Evolutionary conservation across 495 filamentous ascomycete genomes (phyloP), one percentile per base, ranked within the genome.

Genomic region (Amphirosellinia nigrospora): DNA sequence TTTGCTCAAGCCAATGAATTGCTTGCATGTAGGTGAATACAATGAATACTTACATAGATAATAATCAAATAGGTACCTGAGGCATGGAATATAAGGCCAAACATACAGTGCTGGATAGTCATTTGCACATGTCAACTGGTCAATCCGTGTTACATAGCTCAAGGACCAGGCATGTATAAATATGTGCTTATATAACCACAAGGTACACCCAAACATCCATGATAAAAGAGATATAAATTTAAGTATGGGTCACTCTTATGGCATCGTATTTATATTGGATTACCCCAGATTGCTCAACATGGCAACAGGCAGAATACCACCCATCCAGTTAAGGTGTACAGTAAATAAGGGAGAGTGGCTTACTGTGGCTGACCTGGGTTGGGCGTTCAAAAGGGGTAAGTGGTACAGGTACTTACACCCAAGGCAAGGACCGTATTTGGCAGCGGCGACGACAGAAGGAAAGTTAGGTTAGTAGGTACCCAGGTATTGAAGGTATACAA

Each of bases 341-440:
- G 46, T 50, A 52, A 23, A 16, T 34, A 56, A 32, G 26, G 53
- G 19, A 34, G 26, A 56, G 28, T 0, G 3, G 56, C 56, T 60
- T 60, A 60, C 32, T 36, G 56, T 60, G 11, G 52, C 52, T 56
- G 56, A 59, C 55, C 34, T 36, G 23, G 28, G 9, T 11, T 19
- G 7, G 21, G 34, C 32, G 26, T 39, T 36, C 32, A 60, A 39
- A 60, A 36, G 21, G 56, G 34, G 32, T 60, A 60, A 56, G 52
- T 34, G 7, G 56, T 36, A 58, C 30, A n/a, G n/a, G n/a, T n/a
- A n/a, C n/a, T n/a, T n/a, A n/a, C n/a, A n/a, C n/a, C n/a, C n/a
- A n/a, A n/a, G n/a, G n/a, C n/a, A n/a, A n/a, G n/a, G n/a, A n/a
- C n/a, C 16, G 34, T 36, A 56, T 56, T 23, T 19, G 15, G 56